Base-by-base conservation (phyloP, 139 green algal genomes). In the Picochlorum sp. region DNA sequence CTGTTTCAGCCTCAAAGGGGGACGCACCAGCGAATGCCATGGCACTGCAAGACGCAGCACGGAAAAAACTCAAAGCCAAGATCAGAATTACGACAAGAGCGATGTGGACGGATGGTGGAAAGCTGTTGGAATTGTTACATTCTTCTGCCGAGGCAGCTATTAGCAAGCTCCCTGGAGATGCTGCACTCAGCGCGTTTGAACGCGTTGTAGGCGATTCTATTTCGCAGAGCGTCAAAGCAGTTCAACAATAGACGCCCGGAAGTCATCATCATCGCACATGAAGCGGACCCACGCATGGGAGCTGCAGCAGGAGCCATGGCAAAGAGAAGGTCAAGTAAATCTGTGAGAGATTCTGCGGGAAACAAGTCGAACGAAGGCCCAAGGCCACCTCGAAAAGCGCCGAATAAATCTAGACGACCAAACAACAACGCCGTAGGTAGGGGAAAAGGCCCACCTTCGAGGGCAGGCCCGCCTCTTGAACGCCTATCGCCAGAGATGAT, bases 241-340 rank as follows among this genome's bases (percentile, higher is more conserved):
- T 96, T 89, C 84, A 96, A 95, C 83, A 71, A 81, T 63, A 77
- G 82, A 21, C 60, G 69, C 6, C 92, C 92, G 3, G 92, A 97
- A 70, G 88, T 96, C 8, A 82, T 96, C 21, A 85, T 95, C 24
- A 83, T 92, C 26, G 80, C 78, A 15, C 72, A 86, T 57, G 76
- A 85, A 58, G 58, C 63, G n/a, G 71, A 77, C 52, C 64, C 73
- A 28, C 67, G 61, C 13, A 50, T 38, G 9, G 69, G 41, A 20
- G 61, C 54, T 15, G 69, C 61, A 21, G 62, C 61, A 30, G 50
- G 37, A 28, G 61, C 62, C 30, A 52, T 44, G 38, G 62, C 23
- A 57, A 57, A 58, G 49, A 59, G 38, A 18, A 52, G 9, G 55
- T 49, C 47, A 20, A 54, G 47, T 21, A 54, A 54, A 21, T 26